Evolutionary conservation across 805 yeast genomes (phyloP), one percentile per base, ranked within the genome.

Genomic region (Teunomyces tritomae): DNA sequence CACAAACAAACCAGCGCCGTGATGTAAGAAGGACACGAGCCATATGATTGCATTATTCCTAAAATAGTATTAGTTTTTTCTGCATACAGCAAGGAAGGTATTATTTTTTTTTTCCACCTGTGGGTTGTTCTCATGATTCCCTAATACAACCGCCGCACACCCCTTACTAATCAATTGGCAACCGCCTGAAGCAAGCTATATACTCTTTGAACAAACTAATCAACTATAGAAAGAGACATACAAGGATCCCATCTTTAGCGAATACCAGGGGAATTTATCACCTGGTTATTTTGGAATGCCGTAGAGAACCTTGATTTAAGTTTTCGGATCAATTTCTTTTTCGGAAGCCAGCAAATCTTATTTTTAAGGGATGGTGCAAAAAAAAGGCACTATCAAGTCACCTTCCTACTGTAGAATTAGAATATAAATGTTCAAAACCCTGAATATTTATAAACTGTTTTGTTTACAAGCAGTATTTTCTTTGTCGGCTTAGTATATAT

Each of bases 281-380:
- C 24, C 24, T 20, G 4, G 24, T 20, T 20, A 13, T 13, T 16
- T 7, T 32, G 8, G 10, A 32, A 13, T 4, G 8, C 3, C 10
- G 34, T 13, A 17, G 24, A 4, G 24, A 20, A 13, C 14, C 17
- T 32, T 32, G 34, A 13, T n/a, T 32, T 32, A 13, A 32, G 34
- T 32, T 32, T 11, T 11, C 27, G 40, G 14, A 34, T 17, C 29
- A 37, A 37, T 37, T 37, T 37, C 40, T 37, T 37, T 34, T 36
- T 37, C 14, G 27, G 16, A 13, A 11, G 27, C 40, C 40, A 37
- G 40, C 40, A 37, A 37, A 37, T 26, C 40, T 35, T 37, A 37
- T 37, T 37, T 37, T 37, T 37, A 37, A 37, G 40, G 40, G 40
- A 26, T 37, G 40, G 28, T 37, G 29, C 27, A 37, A 26, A 24